Evolutionary conservation across 345 rosid genomes (phyloP).

Genomic region (Camelina neglecta): DNA sequence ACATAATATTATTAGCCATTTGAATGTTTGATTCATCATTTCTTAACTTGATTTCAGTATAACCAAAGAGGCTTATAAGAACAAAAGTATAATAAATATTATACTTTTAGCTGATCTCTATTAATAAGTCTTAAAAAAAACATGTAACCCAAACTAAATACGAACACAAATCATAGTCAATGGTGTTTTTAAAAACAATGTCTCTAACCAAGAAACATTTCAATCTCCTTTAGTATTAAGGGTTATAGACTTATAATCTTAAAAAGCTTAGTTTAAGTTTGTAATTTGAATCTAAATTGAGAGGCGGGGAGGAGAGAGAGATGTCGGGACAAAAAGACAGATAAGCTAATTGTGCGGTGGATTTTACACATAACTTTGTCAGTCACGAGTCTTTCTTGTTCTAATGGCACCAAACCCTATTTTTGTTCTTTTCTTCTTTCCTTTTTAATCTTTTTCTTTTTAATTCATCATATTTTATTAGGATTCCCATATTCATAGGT

Average conservation of each 20-base stretch:
- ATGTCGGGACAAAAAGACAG: constrained; percentile 42
- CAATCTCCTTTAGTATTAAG: not conserved
- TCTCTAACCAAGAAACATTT: constrained; percentile 24
- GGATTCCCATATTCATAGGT: constrained; percentile 35
- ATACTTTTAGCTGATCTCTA: not conserved
- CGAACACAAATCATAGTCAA: not conserved
- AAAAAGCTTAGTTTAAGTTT: constrained; percentile 10
- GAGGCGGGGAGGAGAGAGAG: constrained; percentile 6
- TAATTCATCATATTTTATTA: constrained; percentile 20
- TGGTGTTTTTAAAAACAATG: not conserved
- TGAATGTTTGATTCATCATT: not conserved
- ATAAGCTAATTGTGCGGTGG: constrained; percentile 46
- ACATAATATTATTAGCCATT: not conserved
- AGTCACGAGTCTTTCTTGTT: constrained; percentile 51
- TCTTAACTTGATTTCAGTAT: not conserved
- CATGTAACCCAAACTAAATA: constrained; percentile 26
- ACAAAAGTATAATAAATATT: not conserved
- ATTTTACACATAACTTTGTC: constrained; percentile 37
- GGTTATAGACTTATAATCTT: not conserved
- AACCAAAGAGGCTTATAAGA: not conserved
- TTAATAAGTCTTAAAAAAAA: not conserved
- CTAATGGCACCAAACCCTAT: constrained; percentile 44
- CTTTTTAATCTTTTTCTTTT: not conserved
- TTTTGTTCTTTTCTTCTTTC: constrained; percentile 41
- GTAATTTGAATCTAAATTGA: constrained; percentile 23